These are phyloP conservation scores for Myotisia sp. DNA, from an alignment of 2,329 filamentous ascomycete species.

Conservation along the genomic window DNA sequence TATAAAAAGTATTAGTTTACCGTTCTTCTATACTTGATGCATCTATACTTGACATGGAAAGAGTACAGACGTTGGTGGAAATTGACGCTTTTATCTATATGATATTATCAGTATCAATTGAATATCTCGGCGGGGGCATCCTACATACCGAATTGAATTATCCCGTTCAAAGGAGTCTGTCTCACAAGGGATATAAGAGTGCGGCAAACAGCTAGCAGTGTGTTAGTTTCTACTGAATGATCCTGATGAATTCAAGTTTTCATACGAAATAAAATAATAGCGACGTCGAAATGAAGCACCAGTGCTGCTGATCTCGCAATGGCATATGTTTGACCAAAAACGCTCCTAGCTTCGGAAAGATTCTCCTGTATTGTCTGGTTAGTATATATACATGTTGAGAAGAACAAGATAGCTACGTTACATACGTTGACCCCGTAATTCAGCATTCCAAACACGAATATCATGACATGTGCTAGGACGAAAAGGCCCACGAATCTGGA, in stretches of 20 bases:
- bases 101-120: neutral
- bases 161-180: constrained; percentile 69
- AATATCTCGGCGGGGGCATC: neutral
- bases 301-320: constrained; percentile 63
- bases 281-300: constrained; percentile 68
- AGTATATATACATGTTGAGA: neutral
- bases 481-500: constrained; percentile 62
- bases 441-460: constrained; percentile 67
- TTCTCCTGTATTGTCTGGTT: constrained; percentile 39
- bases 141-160: constrained; percentile 53
- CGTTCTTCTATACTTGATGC: too few species aligned
- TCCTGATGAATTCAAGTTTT: neutral
- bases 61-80: constrained; percentile 53
- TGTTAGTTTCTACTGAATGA: constrained; percentile 1
- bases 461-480: constrained; percentile 55
- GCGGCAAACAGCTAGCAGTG: constrained; percentile 50
- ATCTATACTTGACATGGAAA: neutral
- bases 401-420: neutral
- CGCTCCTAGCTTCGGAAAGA: constrained; percentile 48
- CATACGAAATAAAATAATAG: constrained; percentile 54
- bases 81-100: constrained; percentile 64
- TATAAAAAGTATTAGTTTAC: constrained; percentile 12
- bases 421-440: constrained; percentile 57
- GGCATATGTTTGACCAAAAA: constrained; percentile 61
- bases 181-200: constrained; percentile 69